Percentiles rank a stretch among this genome's conserved stretches.
These are phyloP conservation scores for Xylaria sp. DNA, from an alignment of 2,329 filamentous ascomycete species.

Conservation along the genomic window DNA sequence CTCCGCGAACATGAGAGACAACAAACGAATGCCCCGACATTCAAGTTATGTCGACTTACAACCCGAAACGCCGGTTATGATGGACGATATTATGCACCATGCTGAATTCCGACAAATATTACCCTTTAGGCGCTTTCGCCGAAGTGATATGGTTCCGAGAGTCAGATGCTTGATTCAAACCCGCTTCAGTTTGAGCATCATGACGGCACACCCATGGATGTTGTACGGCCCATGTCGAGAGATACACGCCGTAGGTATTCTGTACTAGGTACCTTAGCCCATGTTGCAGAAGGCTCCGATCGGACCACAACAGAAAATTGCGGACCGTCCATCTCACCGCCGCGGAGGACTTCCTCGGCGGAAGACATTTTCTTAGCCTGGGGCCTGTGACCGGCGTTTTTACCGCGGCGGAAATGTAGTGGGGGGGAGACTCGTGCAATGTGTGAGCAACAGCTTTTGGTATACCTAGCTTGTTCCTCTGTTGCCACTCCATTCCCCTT, in stretches of 20 bases:
- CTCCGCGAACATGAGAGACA: not conserved
- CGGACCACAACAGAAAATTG: not conserved
- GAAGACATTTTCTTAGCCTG: not conserved
- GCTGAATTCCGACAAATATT: not conserved
- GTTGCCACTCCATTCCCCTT: not conserved
- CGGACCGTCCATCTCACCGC: not conserved
- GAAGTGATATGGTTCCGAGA: not conserved
- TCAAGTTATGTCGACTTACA: slow-evolving; percentile 29
- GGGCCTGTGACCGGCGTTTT: not conserved
- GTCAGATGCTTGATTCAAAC: not conserved
- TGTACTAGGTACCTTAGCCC: too few relatives aligned
- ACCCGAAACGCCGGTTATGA: slow-evolving; percentile 41
- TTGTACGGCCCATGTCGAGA: not conserved
- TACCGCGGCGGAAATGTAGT: not conserved
- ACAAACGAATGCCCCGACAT: not conserved
- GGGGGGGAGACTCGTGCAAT: not conserved
- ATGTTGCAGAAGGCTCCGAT: too few relatives aligned
- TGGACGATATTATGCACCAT: slow-evolving; percentile 40
- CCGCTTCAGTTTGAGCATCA: not conserved
- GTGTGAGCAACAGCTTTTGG: not conserved
- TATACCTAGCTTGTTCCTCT: not conserved
- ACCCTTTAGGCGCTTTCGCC: not conserved
- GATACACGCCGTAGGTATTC: too few relatives aligned
- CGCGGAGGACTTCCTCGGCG: not conserved
- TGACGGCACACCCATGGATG: not conserved